These are phyloP conservation scores for Primulina huaijiensis DNA, from an alignment of 257 asterid species.

Conservation along the genomic window DNA sequence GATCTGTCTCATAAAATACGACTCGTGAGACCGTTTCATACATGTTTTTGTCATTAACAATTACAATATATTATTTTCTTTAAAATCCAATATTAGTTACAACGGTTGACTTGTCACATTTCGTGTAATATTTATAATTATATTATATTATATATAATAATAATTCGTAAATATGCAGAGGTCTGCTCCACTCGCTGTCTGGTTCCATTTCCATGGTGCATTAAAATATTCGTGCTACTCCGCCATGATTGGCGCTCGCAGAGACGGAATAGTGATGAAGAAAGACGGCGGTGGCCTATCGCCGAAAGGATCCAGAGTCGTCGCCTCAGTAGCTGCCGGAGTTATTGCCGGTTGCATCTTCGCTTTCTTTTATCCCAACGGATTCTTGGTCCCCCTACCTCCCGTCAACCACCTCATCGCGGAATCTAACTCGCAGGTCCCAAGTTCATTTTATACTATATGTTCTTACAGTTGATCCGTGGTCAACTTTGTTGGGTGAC, in stretches of 20 bases:
- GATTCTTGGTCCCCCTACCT: conserved; percentile 34
- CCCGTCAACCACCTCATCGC: conserved; percentile 21
- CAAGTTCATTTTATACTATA: background rate
- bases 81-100: too few relatives aligned
- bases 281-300: conserved; percentile 31
- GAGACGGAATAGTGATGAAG: conserved; percentile 42
- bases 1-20: too few relatives aligned
- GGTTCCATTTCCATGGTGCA: background rate
- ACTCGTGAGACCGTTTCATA: too few relatives aligned
- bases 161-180: too few relatives aligned
- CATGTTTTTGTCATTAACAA: too few relatives aligned
- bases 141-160: too few relatives aligned
- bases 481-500: conserved; percentile 14
- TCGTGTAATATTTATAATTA: too few relatives aligned
- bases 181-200: background rate
- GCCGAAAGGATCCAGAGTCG: conserved; percentile 36
- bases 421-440: conserved; percentile 39
- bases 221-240: background rate
- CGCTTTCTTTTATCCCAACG: conserved; percentile 45
- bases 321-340: conserved; percentile 44
- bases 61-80: too few relatives aligned
- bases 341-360: conserved; percentile 41
- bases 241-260: conserved; percentile 32
- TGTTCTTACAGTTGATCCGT: background rate
- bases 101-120: background rate